Conservation (phyloP, 768 basidiomycete genomes). For the Kwoniella dendrophila region DNA sequence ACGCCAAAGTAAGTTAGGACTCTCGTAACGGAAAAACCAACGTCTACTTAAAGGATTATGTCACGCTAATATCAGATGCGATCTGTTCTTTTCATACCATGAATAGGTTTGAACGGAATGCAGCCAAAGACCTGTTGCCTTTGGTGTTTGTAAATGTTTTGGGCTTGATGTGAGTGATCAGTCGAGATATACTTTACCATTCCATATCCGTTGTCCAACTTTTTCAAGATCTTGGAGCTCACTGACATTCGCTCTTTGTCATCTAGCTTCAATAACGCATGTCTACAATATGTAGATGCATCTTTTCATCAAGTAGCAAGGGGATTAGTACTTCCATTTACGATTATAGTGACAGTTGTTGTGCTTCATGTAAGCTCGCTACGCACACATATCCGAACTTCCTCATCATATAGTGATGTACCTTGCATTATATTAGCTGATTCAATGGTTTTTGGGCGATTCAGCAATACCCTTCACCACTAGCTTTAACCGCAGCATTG, state of each 20-base stretch:
- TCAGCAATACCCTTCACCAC: slow-evolving; percentile 65
- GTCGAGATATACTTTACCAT: no score
- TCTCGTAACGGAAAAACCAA: neutral
- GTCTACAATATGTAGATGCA: slow-evolving; percentile 72
- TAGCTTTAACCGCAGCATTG: slow-evolving; percentile 72
- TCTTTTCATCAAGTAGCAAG: slow-evolving; percentile 74
- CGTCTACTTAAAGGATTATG: no score
- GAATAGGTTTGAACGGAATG: slow-evolving; percentile 63
- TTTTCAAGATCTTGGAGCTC: neutral
- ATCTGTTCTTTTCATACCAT: no score
- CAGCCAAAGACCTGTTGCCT: slow-evolving; percentile 72
- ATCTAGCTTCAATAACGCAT: slow-evolving; percentile 80
- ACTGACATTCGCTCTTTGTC: neutral
- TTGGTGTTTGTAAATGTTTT: slow-evolving; percentile 77
- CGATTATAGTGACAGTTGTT: slow-evolving; percentile 80
- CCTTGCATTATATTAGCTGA: no score
- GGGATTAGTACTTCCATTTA: slow-evolving; percentile 90
- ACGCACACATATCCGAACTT: no score
- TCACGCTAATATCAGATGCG: no score
- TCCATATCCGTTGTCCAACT: neutral
- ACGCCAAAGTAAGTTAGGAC: slow-evolving; percentile 33
- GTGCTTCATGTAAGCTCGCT: slow-evolving; percentile 65
- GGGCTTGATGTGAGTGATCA: slow-evolving; percentile 76
- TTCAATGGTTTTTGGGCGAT: neutral
- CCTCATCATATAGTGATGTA: no score